phyloP scores from a whole-genome alignment of 2,329 filamentous ascomycete genomes.

The Acrodontium crateriforme region DNA sequence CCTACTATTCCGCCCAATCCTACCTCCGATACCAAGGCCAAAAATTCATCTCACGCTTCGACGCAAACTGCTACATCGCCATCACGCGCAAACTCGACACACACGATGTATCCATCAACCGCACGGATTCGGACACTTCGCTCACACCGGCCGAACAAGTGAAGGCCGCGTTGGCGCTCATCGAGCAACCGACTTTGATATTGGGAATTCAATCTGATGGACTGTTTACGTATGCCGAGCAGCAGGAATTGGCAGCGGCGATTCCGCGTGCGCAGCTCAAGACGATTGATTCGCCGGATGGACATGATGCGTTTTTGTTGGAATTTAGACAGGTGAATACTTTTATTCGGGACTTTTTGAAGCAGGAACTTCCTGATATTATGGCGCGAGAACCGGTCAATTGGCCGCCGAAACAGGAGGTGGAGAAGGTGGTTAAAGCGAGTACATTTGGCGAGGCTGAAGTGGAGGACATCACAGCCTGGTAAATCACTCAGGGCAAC shows the following conservation, averaged over 20 bases:
- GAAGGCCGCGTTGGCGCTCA: conserved; percentile 60
- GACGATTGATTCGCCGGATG: conserved; percentile 85
- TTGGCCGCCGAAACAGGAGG: conserved; percentile 33
- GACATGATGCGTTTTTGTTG: conserved; percentile 88
- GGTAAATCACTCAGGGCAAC: conserved; percentile 40
- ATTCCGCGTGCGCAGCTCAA: conserved; percentile 66
- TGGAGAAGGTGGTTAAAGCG: conserved; percentile 58
- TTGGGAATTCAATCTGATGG: conserved; percentile 92
- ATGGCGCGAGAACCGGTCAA: conserved; percentile 45
- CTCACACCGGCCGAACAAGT: conserved; percentile 29
- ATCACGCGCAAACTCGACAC: conserved; percentile 97
- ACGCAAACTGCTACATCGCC: conserved; percentile 97
- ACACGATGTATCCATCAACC: conserved; percentile 78
- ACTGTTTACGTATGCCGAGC: conserved; percentile 92
- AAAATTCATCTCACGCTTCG: conserved; percentile 95
- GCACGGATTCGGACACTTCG: conserved; percentile 25
- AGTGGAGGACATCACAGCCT: conserved; percentile 90
- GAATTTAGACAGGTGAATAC: conserved; percentile 96
- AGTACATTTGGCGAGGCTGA: conserved; percentile 94
- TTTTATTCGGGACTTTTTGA: conserved; percentile 72
- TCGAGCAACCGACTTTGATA: conserved; percentile 80
- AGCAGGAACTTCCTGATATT: conserved; percentile 72
- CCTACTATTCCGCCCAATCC: conserved; percentile 97
- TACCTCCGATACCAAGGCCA: conserved; percentile 92
- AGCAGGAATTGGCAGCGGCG: conserved; percentile 74